These are phyloP conservation scores for Sesbania bispinosa DNA, from an alignment of 306 rosid genomes.

Conservation along the genomic window DNA sequence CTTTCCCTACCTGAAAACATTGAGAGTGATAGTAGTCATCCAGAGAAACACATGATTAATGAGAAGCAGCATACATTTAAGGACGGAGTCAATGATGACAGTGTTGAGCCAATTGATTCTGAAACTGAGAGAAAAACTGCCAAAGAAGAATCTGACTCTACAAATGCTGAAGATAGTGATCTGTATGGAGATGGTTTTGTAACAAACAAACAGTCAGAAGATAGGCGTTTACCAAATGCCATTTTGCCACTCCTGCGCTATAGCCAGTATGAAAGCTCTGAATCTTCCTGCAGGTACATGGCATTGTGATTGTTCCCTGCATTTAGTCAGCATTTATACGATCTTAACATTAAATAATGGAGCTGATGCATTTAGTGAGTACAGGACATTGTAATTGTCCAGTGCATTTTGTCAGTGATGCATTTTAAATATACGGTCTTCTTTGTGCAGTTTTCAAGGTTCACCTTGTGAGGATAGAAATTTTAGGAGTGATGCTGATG, in stretches of 20 bases:
- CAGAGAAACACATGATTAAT: conserved; percentile 38
- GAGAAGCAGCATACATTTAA: conserved; percentile 39
- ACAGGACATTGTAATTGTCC: no score
- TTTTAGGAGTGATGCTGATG: conserved; percentile 92
- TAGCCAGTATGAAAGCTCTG: conserved; percentile 96
- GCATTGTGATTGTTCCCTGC: conserved; percentile 21
- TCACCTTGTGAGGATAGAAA: conserved; percentile 94
- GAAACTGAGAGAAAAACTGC: conserved; percentile 36
- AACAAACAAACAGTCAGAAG: conserved; percentile 61
- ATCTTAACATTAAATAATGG: background rate
- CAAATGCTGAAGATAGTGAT: conserved; percentile 53
- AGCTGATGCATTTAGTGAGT: no score
- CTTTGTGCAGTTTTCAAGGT: conserved; percentile 81
- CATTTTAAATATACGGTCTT: conserved; percentile 4
- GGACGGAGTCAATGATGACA: conserved; percentile 24
- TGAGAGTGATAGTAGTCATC: conserved; percentile 31
- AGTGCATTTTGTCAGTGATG: no score
- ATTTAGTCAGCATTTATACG: conserved; percentile 12
- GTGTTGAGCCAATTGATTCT: conserved; percentile 38
- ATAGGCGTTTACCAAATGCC: conserved; percentile 73
- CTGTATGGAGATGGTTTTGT: conserved; percentile 50
- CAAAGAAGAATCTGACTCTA: conserved; percentile 44
- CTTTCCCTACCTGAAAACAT: conserved; percentile 29
- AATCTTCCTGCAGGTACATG: conserved; percentile 88
- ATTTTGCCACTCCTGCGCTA: conserved; percentile 79